Evolutionary conservation across 2,329 filamentous ascomycete genomes (phyloP).

Genomic region (Hypoxylon sp.): DNA sequence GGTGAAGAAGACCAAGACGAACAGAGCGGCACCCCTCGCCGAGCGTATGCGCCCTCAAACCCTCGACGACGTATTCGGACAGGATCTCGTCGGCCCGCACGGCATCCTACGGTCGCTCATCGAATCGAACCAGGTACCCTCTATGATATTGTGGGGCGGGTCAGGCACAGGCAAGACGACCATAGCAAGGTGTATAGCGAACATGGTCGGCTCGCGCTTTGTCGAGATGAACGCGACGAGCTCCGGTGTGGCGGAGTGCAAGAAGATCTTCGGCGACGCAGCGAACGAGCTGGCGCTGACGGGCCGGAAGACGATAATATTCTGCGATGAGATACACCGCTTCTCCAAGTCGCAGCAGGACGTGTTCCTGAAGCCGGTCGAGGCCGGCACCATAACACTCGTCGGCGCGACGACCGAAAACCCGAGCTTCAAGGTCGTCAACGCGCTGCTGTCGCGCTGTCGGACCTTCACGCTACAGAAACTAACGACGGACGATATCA

Average conservation of each 20-base stretch:
- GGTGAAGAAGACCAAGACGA: slow-evolving; percentile 75
- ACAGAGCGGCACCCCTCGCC: slow-evolving; percentile 83
- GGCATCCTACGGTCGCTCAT: slow-evolving; percentile 91
- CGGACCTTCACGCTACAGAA: slow-evolving; percentile 88
- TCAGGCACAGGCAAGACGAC: slow-evolving; percentile 89
- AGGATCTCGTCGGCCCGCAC: slow-evolving; percentile 86
- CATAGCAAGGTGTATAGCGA: slow-evolving; percentile 90
- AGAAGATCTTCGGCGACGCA: slow-evolving; percentile 90
- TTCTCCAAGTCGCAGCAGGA: slow-evolving; percentile 95
- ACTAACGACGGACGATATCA: slow-evolving; percentile 77
- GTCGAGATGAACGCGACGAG: slow-evolving; percentile 96
- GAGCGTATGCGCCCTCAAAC: slow-evolving; percentile 91
- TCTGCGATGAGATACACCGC: slow-evolving; percentile 96
- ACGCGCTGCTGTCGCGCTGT: slow-evolving; percentile 87
- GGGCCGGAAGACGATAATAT: slow-evolving; percentile 92
- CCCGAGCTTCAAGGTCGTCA: slow-evolving; percentile 91
- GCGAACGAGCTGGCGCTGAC: slow-evolving; percentile 82
- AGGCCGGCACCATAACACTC: slow-evolving; percentile 88
- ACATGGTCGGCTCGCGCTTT: slow-evolving; percentile 84
- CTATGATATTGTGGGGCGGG: slow-evolving; percentile 93
- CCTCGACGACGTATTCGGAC: slow-evolving; percentile 88
- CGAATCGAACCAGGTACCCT: slow-evolving; percentile 85
- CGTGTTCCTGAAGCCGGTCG: slow-evolving; percentile 91
- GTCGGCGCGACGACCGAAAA: slow-evolving; percentile 98
- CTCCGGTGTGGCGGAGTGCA: slow-evolving; percentile 88